These are phyloP conservation scores for Globisporangium lucens DNA, from an alignment of 352 stramenopile species.

Conservation along the genomic window DNA sequence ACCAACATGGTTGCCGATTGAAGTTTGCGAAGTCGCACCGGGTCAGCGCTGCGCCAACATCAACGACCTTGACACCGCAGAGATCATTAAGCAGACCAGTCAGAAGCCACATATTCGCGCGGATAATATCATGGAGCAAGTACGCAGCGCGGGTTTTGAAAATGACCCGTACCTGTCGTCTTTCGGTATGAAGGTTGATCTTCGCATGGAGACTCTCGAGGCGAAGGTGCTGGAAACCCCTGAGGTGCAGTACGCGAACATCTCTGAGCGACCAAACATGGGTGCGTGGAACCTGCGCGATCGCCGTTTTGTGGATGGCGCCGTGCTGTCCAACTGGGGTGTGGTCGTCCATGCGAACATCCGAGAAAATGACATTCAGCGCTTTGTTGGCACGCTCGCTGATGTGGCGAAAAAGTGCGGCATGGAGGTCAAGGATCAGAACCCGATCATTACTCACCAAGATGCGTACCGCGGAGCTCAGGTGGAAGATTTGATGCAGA, in stretches of 20 bases:
- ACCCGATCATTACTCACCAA: not conserved
- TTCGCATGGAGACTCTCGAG: not conserved
- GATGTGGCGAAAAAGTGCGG: not conserved
- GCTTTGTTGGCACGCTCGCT: not conserved
- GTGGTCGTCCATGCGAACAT: not conserved
- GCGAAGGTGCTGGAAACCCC: not conserved
- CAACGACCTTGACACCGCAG: not conserved
- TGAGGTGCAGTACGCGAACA: not conserved
- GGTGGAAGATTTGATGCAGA: not conserved
- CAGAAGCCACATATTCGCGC: not conserved
- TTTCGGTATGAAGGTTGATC: not conserved
- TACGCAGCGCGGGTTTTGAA: not conserved
- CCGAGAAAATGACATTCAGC: not conserved
- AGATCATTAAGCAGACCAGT: slow-evolving; percentile 1
- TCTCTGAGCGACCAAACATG: slow-evolving; percentile 1
- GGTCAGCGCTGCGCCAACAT: not conserved
- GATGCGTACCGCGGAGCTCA: not conserved
- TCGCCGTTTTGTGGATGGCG: not conserved
- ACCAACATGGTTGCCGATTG: not conserved
- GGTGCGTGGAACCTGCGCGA: not conserved
- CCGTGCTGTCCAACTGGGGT: not conserved
- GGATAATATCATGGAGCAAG: not conserved
- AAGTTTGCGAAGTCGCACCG: not conserved
- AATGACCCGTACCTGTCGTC: not conserved
- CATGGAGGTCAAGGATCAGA: not conserved